Evolutionary conservation across 345 rosid genomes (phyloP).

Genomic region (Heritiera littoralis): DNA sequence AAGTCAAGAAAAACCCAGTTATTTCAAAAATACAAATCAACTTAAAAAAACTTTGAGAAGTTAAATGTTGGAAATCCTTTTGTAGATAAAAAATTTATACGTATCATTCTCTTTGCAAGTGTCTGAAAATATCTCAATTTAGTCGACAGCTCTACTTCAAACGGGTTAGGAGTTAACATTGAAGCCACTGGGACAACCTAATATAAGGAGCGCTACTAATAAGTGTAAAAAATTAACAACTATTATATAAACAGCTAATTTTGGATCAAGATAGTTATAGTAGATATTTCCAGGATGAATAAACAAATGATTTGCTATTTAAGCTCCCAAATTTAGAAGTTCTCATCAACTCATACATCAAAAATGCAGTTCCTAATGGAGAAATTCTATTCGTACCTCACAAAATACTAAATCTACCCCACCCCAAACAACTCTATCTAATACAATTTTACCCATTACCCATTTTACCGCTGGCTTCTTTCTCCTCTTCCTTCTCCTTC

Average conservation of each 20-base stretch:
- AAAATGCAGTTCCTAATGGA: not conserved
- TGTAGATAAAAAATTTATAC: not conserved
- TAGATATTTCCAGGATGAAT: not conserved
- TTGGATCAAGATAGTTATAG: constrained; percentile 1
- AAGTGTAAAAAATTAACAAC: not conserved
- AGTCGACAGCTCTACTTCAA: constrained; percentile 91
- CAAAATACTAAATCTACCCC: too few relatives aligned
- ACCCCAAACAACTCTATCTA: too few relatives aligned
- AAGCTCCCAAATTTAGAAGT: constrained; percentile 3
- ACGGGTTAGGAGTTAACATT: constrained; percentile 99
- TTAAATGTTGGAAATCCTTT: not conserved
- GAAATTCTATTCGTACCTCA: too few relatives aligned
- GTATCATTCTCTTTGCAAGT: not conserved
- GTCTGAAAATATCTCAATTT: constrained; percentile 61
- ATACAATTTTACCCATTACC: too few relatives aligned
- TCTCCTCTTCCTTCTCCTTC: too few relatives aligned
- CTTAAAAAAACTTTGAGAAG: not conserved
- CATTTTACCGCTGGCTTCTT: too few relatives aligned
- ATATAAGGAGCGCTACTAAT: constrained; percentile 22
- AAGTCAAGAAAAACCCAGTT: not conserved
- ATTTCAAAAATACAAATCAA: not conserved
- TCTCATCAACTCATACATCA: not conserved
- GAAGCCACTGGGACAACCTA: constrained; percentile 98
- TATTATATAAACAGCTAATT: not conserved
- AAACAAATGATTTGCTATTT: not conserved